Conservation (phyloP, 257 asterid genomes). For the Ajuga chamaepitys region DNA sequence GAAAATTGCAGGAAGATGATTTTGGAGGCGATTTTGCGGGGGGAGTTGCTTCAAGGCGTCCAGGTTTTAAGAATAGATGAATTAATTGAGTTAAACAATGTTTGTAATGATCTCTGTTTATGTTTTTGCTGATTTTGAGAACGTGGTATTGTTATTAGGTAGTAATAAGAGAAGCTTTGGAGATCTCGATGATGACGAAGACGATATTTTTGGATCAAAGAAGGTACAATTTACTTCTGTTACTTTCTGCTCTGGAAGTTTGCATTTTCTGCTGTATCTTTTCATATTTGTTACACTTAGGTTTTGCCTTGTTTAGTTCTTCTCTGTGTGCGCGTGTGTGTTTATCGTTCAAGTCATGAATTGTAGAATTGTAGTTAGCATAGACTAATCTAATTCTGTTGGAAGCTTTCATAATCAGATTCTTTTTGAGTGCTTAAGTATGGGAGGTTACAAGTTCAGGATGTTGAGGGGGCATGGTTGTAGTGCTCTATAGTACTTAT, state of each 20-base stretch:
- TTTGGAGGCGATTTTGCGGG: constrained; percentile 74
- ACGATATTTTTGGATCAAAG: constrained; percentile 81
- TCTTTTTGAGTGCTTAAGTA: neutral
- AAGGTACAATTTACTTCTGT: constrained; percentile 36
- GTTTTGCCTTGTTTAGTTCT: neutral
- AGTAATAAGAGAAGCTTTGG: constrained; percentile 69
- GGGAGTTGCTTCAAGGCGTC: constrained; percentile 28
- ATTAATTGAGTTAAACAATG: neutral
- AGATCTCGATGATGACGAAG: constrained; percentile 87
- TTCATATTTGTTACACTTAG: neutral
- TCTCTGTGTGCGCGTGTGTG: too few relatives aligned
- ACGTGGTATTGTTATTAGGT: constrained; percentile 32
- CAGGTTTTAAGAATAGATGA: constrained; percentile 38
- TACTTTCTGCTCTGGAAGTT: neutral
- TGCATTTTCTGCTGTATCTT: neutral
- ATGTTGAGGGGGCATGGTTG: neutral
- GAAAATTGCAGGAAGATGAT: constrained; percentile 58
- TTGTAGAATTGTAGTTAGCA: neutral
- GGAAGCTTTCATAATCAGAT: neutral
- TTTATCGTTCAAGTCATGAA: neutral
- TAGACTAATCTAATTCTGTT: neutral
- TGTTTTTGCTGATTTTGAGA: constrained; percentile 8
- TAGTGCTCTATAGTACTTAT: neutral
- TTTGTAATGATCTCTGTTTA: neutral
- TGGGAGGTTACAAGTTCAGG: neutral